Evolutionary conservation across 345 rosid species (phyloP).

Genomic region (Hibiscus syriacus): DNA sequence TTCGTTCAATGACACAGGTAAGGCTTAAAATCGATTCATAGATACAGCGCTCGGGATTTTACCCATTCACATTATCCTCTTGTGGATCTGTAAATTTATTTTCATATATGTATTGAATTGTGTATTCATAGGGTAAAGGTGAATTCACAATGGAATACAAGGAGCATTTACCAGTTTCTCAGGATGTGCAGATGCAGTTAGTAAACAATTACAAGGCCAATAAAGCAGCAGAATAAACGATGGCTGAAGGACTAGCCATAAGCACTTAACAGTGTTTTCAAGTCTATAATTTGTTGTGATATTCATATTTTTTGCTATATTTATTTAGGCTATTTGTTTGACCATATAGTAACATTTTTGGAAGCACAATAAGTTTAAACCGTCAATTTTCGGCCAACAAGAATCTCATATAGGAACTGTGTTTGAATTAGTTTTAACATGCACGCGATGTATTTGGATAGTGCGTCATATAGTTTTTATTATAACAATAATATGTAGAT

Average conservation of each 20-base stretch:
- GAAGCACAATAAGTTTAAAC: background rate
- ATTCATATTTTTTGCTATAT: background rate
- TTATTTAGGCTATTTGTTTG: background rate
- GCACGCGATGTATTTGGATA: too few relatives aligned
- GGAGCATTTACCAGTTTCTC: constrained; percentile 82
- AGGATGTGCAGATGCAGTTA: constrained; percentile 78
- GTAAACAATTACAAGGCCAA: constrained; percentile 67
- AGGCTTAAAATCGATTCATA: background rate
- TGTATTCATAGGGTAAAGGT: constrained; percentile 64
- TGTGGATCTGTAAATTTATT: background rate
- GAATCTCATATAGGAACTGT: background rate
- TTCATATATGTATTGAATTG: background rate
- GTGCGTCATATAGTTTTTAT: too few relatives aligned
- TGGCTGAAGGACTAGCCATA: background rate
- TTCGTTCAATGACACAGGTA: constrained; percentile 98
- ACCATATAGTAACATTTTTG: constrained; percentile 4
- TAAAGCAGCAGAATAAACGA: constrained; percentile 42
- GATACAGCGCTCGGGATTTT: background rate
- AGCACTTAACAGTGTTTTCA: background rate
- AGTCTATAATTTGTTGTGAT: background rate
- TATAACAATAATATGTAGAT: too few relatives aligned
- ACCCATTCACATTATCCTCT: background rate
- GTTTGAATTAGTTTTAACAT: too few relatives aligned
- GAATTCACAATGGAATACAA: constrained; percentile 99
- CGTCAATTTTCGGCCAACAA: background rate